phyloP scores from a whole-genome alignment of 805 yeast species.

The Blastobotrys mokoenaii region DNA sequence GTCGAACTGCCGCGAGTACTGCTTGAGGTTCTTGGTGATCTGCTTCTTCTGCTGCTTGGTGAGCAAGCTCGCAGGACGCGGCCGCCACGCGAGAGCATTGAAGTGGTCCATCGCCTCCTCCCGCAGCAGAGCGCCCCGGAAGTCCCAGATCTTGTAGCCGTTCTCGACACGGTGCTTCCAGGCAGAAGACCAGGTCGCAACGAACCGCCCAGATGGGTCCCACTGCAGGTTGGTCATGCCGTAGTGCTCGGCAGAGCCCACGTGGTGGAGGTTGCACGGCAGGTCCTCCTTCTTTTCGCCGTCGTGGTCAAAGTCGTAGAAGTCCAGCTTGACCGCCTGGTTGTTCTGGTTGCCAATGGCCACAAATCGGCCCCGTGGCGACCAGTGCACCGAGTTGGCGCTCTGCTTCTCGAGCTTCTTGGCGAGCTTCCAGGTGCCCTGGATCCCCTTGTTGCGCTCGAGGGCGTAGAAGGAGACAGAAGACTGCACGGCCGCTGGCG shows the following conservation, averaged over 20 bases:
- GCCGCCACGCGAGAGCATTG: constrained; percentile 93
- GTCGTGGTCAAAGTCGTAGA: constrained; percentile 78
- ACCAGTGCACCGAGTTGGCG: constrained; percentile 71
- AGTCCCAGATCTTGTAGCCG: constrained; percentile 82
- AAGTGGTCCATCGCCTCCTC: constrained; percentile 76
- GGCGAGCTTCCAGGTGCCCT: constrained; percentile 51
- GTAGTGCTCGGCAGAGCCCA: constrained; percentile 55
- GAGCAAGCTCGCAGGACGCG: constrained; percentile 79
- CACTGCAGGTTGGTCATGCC: constrained; percentile 81
- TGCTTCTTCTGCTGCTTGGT: constrained; percentile 75
- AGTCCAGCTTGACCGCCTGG: constrained; percentile 53
- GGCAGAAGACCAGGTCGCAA: constrained; percentile 79
- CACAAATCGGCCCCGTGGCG: constrained; percentile 89
- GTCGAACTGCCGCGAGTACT: constrained; percentile 87
- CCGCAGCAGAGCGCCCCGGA: constrained; percentile 67
- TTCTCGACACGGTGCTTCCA: constrained; percentile 82
- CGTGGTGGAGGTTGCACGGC: constrained; percentile 46
- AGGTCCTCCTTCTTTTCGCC: constrained; percentile 40
- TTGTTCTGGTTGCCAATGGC: constrained; percentile 39
- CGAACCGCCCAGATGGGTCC: constrained; percentile 94
- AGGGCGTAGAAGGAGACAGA: constrained; percentile 74
- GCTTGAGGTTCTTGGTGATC: constrained; percentile 81
- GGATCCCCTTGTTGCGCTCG: constrained; percentile 48
- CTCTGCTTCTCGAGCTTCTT: constrained; percentile 52
- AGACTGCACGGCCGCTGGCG: constrained; percentile 34